These are phyloP conservation scores for Saksenaea oblongispora DNA, from an alignment of 371 early-diverging fungal species.

Conservation along the genomic window DNA sequence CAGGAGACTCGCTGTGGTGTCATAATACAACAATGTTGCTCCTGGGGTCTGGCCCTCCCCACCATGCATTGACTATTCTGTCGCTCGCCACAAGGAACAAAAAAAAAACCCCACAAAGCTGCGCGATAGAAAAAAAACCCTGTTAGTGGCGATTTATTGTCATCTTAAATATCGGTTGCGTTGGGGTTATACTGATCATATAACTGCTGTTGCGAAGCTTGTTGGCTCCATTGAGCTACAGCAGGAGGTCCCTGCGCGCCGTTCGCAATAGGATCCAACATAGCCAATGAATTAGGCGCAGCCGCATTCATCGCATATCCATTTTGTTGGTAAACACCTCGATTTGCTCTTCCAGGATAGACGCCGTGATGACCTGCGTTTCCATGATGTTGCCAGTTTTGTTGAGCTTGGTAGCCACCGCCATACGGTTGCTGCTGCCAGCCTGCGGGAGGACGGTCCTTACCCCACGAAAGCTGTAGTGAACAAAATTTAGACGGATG, in stretches of 20 bases:
- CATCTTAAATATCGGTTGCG: constrained; percentile 1
- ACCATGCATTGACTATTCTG: too few relatives aligned
- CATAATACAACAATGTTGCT: too few relatives aligned
- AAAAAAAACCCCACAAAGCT: not conserved
- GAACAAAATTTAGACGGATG: not conserved
- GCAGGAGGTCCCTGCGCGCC: constrained; percentile 19
- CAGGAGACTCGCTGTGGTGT: too few relatives aligned
- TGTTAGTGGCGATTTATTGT: not conserved
- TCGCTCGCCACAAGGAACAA: not conserved
- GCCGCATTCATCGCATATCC: constrained; percentile 11
- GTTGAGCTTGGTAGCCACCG: constrained; percentile 7
- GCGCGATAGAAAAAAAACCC: not conserved
- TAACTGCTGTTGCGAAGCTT: constrained; percentile 10
- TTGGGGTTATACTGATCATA: constrained; percentile 14
- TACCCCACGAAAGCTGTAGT: constrained; percentile 86
- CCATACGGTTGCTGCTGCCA: constrained; percentile 16
- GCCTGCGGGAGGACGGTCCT: constrained; percentile 65
- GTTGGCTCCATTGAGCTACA: constrained; percentile 10
- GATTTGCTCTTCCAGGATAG: constrained; percentile 18
- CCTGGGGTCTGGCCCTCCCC: too few relatives aligned
- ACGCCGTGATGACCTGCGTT: constrained; percentile 14
- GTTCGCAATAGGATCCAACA: constrained; percentile 22
- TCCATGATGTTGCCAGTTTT: constrained; percentile 11
- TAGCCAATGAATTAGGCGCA: constrained; percentile 20
- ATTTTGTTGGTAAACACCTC: constrained; percentile 6